Base-by-base conservation (phyloP, 768 basidiomycete genomes). In the Psilocybe azurescens region DNA sequence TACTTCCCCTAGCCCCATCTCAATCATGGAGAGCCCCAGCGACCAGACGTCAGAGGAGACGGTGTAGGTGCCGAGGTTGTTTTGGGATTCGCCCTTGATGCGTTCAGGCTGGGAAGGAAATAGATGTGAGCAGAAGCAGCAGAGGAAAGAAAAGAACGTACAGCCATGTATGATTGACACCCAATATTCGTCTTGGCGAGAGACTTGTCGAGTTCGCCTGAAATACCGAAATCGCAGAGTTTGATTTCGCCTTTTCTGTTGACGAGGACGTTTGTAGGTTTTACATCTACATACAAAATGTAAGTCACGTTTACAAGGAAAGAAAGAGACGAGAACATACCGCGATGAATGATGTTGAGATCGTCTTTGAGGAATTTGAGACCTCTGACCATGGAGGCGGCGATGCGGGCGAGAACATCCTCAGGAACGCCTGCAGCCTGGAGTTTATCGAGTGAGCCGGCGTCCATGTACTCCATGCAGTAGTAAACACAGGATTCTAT, bases 401-500 rank as follows among this genome's bases (percentile, higher is more conserved):
- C 90, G 57, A 99, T 91, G 52, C 91, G 83, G 11, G 89, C 88
- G 24, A 99, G 79, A 9, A 97, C 94, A 39, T 87, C 81, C 72
- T 99, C 97, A 52, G 87, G 86, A 62, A 89, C 81, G 47, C 89
- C 85, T 14, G 78, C 78, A 48, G 78, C 79, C 54, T 81, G 78
- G 30, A 99, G 82, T 65, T 90, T 93, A 74, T 98, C 97, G 51
- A 99, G 83, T 44, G 89, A 92, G n/a, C 96, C 95, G 10, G 95
- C 96, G 73, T 99, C 97, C 97, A 99, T 99, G 78, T 90, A 94
- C 80, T 99, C 97, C 96, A 99, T 99, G 77, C 96, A 99, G 75
- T 97, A 98, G 78, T 99, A 98, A 24, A 99, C 97, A 74, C 97
- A 99, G n/a, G 94, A 94, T 73, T 99, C 97, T 76, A 97, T 95